Percentiles rank a stretch among this genome's conserved stretches.
These are phyloP conservation scores for Panus rudis DNA, from an alignment of 768 basidiomycete species.

Conservation along the genomic window DNA sequence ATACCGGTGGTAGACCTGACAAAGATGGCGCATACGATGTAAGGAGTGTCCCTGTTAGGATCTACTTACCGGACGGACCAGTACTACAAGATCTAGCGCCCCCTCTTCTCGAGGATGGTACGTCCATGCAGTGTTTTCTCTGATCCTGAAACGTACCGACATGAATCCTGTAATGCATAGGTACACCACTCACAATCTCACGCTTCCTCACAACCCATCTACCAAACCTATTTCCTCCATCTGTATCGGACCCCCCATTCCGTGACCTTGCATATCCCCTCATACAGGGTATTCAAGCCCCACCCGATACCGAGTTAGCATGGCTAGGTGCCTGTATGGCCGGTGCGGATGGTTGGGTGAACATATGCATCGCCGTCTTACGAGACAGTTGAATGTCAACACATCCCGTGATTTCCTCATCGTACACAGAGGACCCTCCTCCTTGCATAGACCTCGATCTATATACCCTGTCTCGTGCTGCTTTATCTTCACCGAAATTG, in stretches of 20 bases:
- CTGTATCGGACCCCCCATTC: conserved; percentile 15
- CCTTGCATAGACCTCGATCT: too few species aligned
- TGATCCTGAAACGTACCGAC: too few species aligned
- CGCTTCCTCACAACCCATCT: conserved; percentile 65
- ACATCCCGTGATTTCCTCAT: background rate
- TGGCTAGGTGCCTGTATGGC: conserved; percentile 92
- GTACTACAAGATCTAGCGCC: conserved; percentile 87
- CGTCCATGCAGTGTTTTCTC: conserved; percentile 17
- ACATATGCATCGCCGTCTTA: conserved; percentile 65
- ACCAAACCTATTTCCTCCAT: conserved; percentile 70
- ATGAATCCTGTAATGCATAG: conserved; percentile 1
- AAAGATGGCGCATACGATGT: conserved; percentile 84
- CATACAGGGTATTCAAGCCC: conserved; percentile 78
- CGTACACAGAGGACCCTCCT: too few species aligned
- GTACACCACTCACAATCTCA: background rate
- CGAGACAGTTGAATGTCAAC: conserved; percentile 11
- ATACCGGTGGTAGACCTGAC: conserved; percentile 38
- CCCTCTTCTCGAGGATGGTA: conserved; percentile 73
- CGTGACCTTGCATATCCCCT: conserved; percentile 65
- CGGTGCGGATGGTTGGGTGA: conserved; percentile 94
- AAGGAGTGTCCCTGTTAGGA: conserved; percentile 79
- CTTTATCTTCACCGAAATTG: background rate
- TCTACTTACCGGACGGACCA: conserved; percentile 88
- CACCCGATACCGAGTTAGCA: conserved; percentile 82
- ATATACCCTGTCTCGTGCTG: background rate